Evolutionary conservation across 352 stramenopile genomes (phyloP), one percentile per base, ranked within the genome.

Genomic region (Pythium utonaiense): DNA sequence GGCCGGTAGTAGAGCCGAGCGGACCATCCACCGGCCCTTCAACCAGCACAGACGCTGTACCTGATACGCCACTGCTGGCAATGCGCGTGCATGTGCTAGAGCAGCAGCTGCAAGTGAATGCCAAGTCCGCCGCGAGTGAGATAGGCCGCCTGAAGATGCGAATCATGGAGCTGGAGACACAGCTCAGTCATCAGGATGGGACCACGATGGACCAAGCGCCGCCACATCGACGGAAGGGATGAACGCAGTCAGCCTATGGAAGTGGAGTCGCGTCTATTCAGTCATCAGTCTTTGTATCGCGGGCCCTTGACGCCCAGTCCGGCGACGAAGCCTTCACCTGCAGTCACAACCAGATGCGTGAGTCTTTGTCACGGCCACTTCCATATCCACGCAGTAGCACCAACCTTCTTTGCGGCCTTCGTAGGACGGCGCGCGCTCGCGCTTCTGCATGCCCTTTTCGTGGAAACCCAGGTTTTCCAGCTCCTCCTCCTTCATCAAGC

Each of bases 381-480:
- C 25, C 16, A 13, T 44, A 19, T 16, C 1, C 21, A 53, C 40
- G n/a, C 4, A 10, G 40, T 19, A 22, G 17, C 44, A 14, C 27
- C n/a, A 50, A 81, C 78, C 77, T 79, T 94, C 86, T 69, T 91
- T 92, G 19, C 78, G 71, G 24, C 83, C 84, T 60, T 93, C 81
- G 54, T 68, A 72, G 9, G 77, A 67, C 42, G 36, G 70, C 74
- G 63, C 71, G 73, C 54, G 53, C n/a, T 53, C 69, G 19, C 22
- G 36, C 60, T 89, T 91, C 44, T 80, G 77, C 80, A 92, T 92
- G 42, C 74, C 83, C 64, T 88, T 76, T 24, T 91, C 72, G 51
- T 93, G 72, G 62, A 97, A 96, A 0, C 89, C 89, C 25, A 97
- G 60, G 14, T 77, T 73, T 21, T 96, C 75, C 9, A 97, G 71